These are phyloP conservation scores for Scytalidium lignicola DNA, from an alignment of 2,329 filamentous ascomycete species.

Conservation along the genomic window DNA sequence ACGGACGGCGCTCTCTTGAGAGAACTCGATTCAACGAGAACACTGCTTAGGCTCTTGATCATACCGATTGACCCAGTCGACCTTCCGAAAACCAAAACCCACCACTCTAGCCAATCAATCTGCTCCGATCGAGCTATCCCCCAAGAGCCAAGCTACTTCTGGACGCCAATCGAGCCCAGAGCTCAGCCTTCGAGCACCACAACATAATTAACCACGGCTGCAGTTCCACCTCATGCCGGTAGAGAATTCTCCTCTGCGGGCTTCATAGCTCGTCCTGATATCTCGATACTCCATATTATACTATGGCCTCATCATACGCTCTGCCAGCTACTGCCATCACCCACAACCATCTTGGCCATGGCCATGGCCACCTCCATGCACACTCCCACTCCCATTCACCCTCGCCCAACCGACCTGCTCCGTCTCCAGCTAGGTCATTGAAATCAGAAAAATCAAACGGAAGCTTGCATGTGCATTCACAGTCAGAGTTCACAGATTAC, in stretches of 20 bases:
- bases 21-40: too few species aligned
- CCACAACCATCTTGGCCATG: slow-evolving; percentile 21
- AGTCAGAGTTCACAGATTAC: slow-evolving; percentile 15
- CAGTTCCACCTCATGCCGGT: slow-evolving; percentile 8
- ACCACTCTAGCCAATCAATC: not conserved
- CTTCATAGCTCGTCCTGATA: slow-evolving; percentile 15
- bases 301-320: slow-evolving; percentile 29
- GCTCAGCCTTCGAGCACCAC: not conserved
- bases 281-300: slow-evolving; percentile 4
- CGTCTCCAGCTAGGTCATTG: slow-evolving; percentile 14
- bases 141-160: not conserved
- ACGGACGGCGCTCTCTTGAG: too few species aligned
- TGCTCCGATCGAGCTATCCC: not conserved
- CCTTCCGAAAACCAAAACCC: too few species aligned
- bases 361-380: slow-evolving; percentile 30
- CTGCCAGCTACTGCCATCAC: slow-evolving; percentile 27
- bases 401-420: slow-evolving; percentile 18
- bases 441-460: slow-evolving; percentile 21
- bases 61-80: too few species aligned
- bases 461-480: slow-evolving; percentile 23
- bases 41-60: too few species aligned
- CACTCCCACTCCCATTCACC: slow-evolving; percentile 32
- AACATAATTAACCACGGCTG: not conserved
- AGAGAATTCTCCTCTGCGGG: slow-evolving; percentile 6
- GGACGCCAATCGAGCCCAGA: not conserved